Percentiles rank a stretch among this genome's conserved stretches.
Conservation (phyloP, 306 rosid genomes). For the Oxytropis ochrocephala region DNA sequence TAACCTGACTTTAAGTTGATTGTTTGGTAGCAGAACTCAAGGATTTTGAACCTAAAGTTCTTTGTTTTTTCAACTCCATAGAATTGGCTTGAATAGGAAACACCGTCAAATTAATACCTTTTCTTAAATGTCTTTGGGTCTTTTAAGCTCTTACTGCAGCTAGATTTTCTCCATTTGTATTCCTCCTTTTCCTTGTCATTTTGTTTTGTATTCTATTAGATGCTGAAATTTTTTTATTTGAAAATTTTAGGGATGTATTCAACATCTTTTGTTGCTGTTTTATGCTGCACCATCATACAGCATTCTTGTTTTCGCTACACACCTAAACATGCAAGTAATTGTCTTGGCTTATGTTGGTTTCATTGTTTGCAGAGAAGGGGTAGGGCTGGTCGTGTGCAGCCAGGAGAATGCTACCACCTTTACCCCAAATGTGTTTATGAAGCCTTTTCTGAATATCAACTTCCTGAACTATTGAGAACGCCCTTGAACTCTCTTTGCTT, state of each 20-base stretch:
- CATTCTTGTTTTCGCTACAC: neutral
- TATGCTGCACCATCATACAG: neutral
- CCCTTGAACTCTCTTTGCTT: constrained; percentile 95
- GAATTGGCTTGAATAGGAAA: constrained; percentile 1
- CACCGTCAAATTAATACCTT: neutral
- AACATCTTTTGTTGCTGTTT: neutral
- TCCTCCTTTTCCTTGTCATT: neutral
- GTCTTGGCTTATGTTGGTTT: constrained; percentile 10
- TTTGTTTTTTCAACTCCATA: neutral
- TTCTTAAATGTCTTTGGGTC: neutral
- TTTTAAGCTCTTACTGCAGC: neutral
- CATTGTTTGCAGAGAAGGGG: constrained; percentile 81
- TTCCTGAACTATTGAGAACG: constrained; percentile 93
- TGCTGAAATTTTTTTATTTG: neutral
- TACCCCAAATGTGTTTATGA: constrained; percentile 82
- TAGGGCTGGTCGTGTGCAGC: constrained; percentile 98
- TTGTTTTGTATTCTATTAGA: neutral
- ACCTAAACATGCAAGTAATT: constrained; percentile 12
- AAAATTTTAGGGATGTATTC: constrained; percentile 3
- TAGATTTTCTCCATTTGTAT: neutral
- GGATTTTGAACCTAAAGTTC: neutral
- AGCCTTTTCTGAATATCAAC: constrained; percentile 92
- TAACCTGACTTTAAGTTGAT: neutral
- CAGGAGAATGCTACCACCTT: constrained; percentile 94
- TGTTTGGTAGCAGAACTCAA: neutral